Conservation (phyloP, 23 red algal species). For the Gracilaria caudata region DNA sequence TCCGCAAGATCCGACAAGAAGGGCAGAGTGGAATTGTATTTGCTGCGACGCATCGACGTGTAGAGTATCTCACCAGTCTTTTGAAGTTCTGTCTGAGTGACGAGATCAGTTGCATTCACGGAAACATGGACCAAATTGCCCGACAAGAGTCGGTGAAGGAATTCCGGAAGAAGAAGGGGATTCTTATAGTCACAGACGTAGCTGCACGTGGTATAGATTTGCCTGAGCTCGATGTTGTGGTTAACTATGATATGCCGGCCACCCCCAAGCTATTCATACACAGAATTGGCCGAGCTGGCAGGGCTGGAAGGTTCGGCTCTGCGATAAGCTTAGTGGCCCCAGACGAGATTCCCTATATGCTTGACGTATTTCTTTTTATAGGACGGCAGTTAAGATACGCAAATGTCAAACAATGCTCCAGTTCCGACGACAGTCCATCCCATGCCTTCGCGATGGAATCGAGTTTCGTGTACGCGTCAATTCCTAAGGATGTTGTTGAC, state of each 20-base stretch:
- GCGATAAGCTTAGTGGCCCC: conserved; percentile 76
- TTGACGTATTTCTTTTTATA: conserved; percentile 84
- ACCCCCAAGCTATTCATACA: conserved; percentile 97
- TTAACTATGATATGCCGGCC: conserved; percentile 90
- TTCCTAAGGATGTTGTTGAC: conserved; percentile 66
- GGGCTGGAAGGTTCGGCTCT: conserved; percentile 77
- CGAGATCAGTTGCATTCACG: conserved; percentile 69
- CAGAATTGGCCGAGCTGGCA: conserved; percentile 84
- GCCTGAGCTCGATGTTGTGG: conserved; percentile 86
- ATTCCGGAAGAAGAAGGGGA: conserved; percentile 59
- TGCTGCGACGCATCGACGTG: conserved; percentile 80
- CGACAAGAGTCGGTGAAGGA: conserved; percentile 65
- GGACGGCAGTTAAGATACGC: conserved; percentile 42
- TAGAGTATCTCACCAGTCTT: conserved; percentile 72
- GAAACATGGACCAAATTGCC: conserved; percentile 86
- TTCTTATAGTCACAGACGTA: conserved; percentile 96
- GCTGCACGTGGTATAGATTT: conserved; percentile 96
- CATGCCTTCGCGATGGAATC: conserved; percentile 52
- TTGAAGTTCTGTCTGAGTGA: conserved; percentile 11
- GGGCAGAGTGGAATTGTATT: conserved; percentile 73
- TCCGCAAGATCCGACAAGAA: conserved; percentile 16
- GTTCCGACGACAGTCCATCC: conserved; percentile 3
- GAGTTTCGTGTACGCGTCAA: conserved; percentile 58
- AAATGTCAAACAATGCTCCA: not conserved
- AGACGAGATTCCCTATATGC: conserved; percentile 86